phyloP scores from a whole-genome alignment of 2,329 filamentous ascomycete genomes.

The Fusarium falciforme region DNA sequence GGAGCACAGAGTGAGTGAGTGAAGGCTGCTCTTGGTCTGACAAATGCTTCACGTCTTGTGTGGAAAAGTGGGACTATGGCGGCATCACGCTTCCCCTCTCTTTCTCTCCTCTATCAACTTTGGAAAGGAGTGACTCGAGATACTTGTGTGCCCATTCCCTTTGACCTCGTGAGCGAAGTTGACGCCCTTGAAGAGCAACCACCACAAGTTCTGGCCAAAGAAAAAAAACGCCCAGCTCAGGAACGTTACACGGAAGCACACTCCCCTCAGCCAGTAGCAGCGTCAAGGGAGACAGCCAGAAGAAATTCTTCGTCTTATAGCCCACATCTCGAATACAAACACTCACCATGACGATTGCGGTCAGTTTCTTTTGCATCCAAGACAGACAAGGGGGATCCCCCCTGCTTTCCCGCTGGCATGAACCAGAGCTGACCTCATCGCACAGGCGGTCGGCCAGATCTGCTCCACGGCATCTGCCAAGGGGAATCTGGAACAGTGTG shows the following conservation, averaged over 20 bases:
- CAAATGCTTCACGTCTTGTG: constrained; percentile 27
- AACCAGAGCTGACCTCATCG: constrained; percentile 11
- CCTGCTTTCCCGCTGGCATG: constrained; percentile 29
- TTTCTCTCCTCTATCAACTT: neutral
- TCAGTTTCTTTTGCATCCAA: constrained; percentile 22
- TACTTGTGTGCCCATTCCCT: neutral
- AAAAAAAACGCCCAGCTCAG: neutral
- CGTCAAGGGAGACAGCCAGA: neutral
- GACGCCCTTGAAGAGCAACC: neutral
- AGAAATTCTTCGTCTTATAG: neutral
- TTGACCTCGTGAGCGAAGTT: neutral
- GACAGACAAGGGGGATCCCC: constrained; percentile 9
- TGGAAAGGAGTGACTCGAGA: neutral
- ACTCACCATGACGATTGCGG: constrained; percentile 42
- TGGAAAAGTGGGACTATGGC: constrained; percentile 41
- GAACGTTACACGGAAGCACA: neutral
- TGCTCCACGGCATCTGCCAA: constrained; percentile 84
- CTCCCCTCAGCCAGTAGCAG: neutral
- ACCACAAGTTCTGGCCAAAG: neutral
- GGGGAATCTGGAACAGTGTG: constrained; percentile 84
- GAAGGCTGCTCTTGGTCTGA: constrained; percentile 4
- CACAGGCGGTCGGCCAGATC: constrained; percentile 89
- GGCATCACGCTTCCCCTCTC: constrained; percentile 37
- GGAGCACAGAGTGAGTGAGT: neutral
- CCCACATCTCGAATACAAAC: neutral